A percentile compares a stretch with the other conserved stretches of the same genome.
These are phyloP conservation scores for Debaryomyces castellii DNA, from an alignment of 805 yeast species.

Conservation along the genomic window DNA sequence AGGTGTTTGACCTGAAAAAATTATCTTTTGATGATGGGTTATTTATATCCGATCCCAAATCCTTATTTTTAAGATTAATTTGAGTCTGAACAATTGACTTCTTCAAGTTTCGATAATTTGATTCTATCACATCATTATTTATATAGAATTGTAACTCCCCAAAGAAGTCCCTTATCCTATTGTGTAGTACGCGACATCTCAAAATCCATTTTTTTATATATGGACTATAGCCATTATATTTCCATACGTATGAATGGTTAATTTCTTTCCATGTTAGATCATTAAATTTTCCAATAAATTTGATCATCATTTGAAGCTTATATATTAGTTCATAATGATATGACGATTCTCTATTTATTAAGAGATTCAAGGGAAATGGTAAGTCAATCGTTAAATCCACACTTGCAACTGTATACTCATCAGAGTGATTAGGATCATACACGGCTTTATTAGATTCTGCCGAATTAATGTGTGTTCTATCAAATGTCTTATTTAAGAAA, in stretches of 20 bases:
- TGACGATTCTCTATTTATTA: slow-evolving; percentile 67
- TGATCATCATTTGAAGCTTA: slow-evolving; percentile 65
- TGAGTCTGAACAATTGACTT: slow-evolving; percentile 13
- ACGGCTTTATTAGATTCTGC: slow-evolving; percentile 8
- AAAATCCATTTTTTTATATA: slow-evolving; percentile 54
- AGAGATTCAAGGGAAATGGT: slow-evolving; percentile 85
- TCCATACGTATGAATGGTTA: slow-evolving; percentile 67
- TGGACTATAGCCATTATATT: slow-evolving; percentile 40
- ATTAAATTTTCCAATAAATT: slow-evolving; percentile 57
- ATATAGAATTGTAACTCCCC: slow-evolving; percentile 56
- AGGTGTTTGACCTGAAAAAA: slow-evolving; percentile 2
- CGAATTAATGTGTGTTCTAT: slow-evolving; percentile 11
- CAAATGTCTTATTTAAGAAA: slow-evolving; percentile 44
- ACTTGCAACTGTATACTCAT: slow-evolving; percentile 47
- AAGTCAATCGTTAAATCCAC: slow-evolving; percentile 57
- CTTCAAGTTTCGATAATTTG: slow-evolving; percentile 48
- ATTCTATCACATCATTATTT: slow-evolving; percentile 58
- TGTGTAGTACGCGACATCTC: slow-evolving; percentile 54
- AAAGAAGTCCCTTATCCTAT: slow-evolving; percentile 56
- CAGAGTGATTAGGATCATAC: slow-evolving; percentile 27
- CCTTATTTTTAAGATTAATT: slow-evolving; percentile 5
- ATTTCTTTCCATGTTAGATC: slow-evolving; percentile 74
- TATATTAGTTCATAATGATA: slow-evolving; percentile 79
- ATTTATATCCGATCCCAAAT: slow-evolving; percentile 11
- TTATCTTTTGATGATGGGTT: not conserved